These are phyloP conservation scores for Taiozyma sp. DNA, from an alignment of 1,139 yeast species.

Conservation along the genomic window DNA sequence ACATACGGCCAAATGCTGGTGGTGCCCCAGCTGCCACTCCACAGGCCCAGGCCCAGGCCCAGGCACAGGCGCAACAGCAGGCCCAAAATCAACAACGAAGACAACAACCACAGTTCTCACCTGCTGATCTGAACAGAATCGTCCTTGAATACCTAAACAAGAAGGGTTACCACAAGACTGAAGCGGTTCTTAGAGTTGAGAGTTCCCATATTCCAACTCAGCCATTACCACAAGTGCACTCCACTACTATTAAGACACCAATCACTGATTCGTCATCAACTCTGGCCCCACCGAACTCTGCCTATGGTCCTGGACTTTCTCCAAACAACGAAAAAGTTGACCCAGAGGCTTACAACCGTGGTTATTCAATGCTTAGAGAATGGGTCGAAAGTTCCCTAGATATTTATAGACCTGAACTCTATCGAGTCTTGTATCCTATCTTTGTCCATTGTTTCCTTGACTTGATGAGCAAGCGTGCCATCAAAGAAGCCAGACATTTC, in stretches of 20 bases:
- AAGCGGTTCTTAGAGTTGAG: constrained; percentile 89
- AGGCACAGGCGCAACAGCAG: constrained; percentile 10
- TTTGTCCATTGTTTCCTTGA: constrained; percentile 87
- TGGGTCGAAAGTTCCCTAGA: constrained; percentile 95
- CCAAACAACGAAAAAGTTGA: constrained; percentile 33
- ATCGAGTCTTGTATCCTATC: constrained; percentile 80
- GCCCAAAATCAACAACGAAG: constrained; percentile 16
- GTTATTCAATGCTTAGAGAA: constrained; percentile 72
- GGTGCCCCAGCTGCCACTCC: neutral
- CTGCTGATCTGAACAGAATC: constrained; percentile 82
- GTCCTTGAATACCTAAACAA: constrained; percentile 90
- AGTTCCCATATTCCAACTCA: constrained; percentile 69
- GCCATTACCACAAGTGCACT: constrained; percentile 35
- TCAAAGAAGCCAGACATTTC: constrained; percentile 63
- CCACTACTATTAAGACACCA: constrained; percentile 22
- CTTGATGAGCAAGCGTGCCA: constrained; percentile 58
- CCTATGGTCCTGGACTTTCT: constrained; percentile 37
- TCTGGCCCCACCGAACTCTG: constrained; percentile 27
- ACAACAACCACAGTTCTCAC: constrained; percentile 37
- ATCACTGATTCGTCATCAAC: neutral
- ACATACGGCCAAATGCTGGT: constrained; percentile 3
- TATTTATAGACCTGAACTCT: constrained; percentile 84
- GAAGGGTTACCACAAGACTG: constrained; percentile 92
- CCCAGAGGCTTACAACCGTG: constrained; percentile 70
- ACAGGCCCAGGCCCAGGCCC: constrained; percentile 9